These are phyloP conservation scores for Protomyces inouyei DNA, from an alignment of 1,139 yeast genomes.

Conservation along the genomic window DNA sequence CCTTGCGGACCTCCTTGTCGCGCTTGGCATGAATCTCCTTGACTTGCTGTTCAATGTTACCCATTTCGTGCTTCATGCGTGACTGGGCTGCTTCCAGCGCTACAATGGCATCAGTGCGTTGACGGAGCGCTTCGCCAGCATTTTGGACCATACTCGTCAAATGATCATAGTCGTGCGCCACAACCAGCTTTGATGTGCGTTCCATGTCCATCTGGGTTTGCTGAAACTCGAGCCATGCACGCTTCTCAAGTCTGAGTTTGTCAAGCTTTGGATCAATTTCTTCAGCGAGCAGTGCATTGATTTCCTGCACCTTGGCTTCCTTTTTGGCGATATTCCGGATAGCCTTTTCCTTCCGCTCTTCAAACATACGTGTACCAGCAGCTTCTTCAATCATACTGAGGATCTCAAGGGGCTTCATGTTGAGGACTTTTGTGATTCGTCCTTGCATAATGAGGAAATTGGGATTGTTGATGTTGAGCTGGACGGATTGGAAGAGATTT, in stretches of 20 bases:
- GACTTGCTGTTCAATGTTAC: slow-evolving; percentile 58
- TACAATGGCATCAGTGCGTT: slow-evolving; percentile 27
- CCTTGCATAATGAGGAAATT: slow-evolving; percentile 98
- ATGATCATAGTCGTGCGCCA: slow-evolving; percentile 65
- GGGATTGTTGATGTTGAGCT: slow-evolving; percentile 91
- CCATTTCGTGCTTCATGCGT: slow-evolving; percentile 53
- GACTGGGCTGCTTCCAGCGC: slow-evolving; percentile 40
- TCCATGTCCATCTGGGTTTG: slow-evolving; percentile 79
- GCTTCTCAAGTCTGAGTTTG: slow-evolving; percentile 71
- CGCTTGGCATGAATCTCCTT: slow-evolving; percentile 51
- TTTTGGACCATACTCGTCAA: slow-evolving; percentile 41
- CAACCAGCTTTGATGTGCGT: slow-evolving; percentile 63
- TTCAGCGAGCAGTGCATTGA: slow-evolving; percentile 64
- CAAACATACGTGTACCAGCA: slow-evolving; percentile 95
- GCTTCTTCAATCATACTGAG: slow-evolving; percentile 93
- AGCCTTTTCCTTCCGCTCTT: slow-evolving; percentile 87
- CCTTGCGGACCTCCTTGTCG: slow-evolving; percentile 58
- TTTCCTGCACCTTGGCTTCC: slow-evolving; percentile 76
- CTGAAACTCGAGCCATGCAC: slow-evolving; percentile 78
- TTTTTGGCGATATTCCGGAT: slow-evolving; percentile 87
- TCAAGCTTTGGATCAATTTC: slow-evolving; percentile 93
- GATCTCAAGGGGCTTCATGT: slow-evolving; percentile 91
- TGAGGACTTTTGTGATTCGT: slow-evolving; percentile 89
- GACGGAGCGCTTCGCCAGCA: slow-evolving; percentile 37
- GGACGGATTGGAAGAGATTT: slow-evolving; percentile 87